Percentiles rank a stretch among this genome's conserved stretches.
phyloP scores from a whole-genome alignment of 1,284 basidiomycete genomes.

The Mycosarcoma mackinlayi region DNA sequence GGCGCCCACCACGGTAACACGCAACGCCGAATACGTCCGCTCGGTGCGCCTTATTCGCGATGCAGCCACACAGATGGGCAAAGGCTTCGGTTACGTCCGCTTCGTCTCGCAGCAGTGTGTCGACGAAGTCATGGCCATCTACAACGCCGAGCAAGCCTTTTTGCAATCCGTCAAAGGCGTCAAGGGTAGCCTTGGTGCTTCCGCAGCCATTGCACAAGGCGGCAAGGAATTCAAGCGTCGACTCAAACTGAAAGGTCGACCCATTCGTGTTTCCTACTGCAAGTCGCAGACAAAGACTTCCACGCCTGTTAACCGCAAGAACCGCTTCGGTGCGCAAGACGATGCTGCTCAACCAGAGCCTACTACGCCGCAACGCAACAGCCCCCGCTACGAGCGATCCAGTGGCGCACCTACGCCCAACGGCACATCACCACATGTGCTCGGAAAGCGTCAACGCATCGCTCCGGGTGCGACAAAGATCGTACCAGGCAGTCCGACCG shows the following conservation, averaged over 20 bases:
- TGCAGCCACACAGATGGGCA: constrained; percentile 92
- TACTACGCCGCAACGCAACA: constrained; percentile 30
- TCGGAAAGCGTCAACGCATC: constrained; percentile 6
- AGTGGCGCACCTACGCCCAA: constrained; percentile 64
- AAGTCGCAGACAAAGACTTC: constrained; percentile 50
- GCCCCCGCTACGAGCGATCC: constrained; percentile 42
- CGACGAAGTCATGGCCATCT: constrained; percentile 64
- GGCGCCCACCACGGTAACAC: constrained; percentile 9
- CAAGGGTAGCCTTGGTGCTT: constrained; percentile 42
- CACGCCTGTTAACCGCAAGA: constrained; percentile 4
- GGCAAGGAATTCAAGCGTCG: constrained; percentile 61
- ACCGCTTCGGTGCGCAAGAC: not conserved
- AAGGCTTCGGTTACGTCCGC: constrained; percentile 94
- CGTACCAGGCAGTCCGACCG: constrained; percentile 19
- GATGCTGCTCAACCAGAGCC: constrained; percentile 14
- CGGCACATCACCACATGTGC: constrained; percentile 55
- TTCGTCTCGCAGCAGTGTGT: constrained; percentile 76
- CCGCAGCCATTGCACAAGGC: constrained; percentile 38
- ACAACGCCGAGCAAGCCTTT: constrained; percentile 62
- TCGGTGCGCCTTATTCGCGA: constrained; percentile 89
- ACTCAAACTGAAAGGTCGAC: constrained; percentile 61
- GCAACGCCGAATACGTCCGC: constrained; percentile 76
- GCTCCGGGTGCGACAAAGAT: constrained; percentile 9
- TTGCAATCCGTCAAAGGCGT: constrained; percentile 41
- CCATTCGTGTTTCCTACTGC: constrained; percentile 62